Conservation (phyloP, 176 grass and related monocot species). For the Oryza longistaminata region DNA sequence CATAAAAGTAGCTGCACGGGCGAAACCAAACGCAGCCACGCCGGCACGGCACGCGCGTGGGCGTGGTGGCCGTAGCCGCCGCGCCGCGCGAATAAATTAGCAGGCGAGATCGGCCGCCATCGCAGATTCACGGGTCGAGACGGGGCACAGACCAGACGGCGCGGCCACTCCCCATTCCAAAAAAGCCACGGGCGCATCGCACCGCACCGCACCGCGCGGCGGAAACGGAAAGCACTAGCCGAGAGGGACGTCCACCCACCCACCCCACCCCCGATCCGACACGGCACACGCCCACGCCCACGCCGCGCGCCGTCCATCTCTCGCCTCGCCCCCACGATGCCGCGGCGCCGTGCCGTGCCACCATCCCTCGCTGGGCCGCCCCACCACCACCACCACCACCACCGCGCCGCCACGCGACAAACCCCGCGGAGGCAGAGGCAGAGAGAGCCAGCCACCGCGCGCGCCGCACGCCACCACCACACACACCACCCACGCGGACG, state of each 20-base stretch:
- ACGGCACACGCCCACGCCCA: slow-evolving; percentile 43
- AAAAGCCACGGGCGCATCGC: neutral
- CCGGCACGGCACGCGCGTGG: too few relatives aligned
- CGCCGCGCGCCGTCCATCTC: slow-evolving; percentile 17
- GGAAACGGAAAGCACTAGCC: neutral
- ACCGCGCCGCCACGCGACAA: slow-evolving; percentile 41
- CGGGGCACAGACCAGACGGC: too few relatives aligned
- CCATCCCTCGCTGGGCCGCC: neutral
- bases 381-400: neutral
- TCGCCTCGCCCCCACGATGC: neutral
- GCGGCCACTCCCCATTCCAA: neutral
- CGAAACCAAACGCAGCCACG: too few relatives aligned
- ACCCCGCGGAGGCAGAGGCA: slow-evolving; percentile 33
- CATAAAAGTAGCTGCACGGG: too few relatives aligned
- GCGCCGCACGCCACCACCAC: slow-evolving; percentile 26
- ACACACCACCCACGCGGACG: slow-evolving; percentile 40
- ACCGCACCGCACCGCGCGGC: too few relatives aligned
- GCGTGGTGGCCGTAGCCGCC: too few relatives aligned
- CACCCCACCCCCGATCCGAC: slow-evolving; percentile 11
- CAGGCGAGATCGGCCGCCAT: too few relatives aligned
- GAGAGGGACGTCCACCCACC: neutral
- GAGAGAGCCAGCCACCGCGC: slow-evolving; percentile 35
- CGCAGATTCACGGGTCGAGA: too few relatives aligned
- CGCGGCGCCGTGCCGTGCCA: neutral
- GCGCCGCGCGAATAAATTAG: neutral